phyloP scores from a whole-genome alignment of 768 basidiomycete genomes.

The Tylopilus cervinicoccineus region DNA sequence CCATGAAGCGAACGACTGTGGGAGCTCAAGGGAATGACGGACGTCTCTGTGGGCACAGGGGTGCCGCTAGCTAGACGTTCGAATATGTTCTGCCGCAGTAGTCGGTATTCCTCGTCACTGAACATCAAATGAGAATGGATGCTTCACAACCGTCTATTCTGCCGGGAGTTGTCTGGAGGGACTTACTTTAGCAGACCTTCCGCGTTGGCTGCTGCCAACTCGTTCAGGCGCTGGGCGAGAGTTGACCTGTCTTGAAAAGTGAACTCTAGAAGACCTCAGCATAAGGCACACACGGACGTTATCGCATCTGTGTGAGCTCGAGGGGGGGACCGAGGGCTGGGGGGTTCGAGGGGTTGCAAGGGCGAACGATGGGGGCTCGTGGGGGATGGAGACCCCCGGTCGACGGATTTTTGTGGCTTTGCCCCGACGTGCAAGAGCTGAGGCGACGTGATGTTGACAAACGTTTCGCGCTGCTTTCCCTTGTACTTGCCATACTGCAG shows the following conservation, averaged over 20 bases:
- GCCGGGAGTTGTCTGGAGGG: background rate
- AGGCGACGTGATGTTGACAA: constrained; percentile 30
- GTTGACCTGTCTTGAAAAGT: constrained; percentile 47
- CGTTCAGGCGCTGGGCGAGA: constrained; percentile 76
- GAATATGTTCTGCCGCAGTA: constrained; percentile 80
- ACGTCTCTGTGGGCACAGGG: constrained; percentile 55
- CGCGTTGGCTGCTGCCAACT: constrained; percentile 74
- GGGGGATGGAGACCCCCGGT: constrained; percentile 15
- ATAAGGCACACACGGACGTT: constrained; percentile 43
- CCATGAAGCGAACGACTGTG: constrained; percentile 26
- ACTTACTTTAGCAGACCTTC: constrained; percentile 75
- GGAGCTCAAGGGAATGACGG: constrained; percentile 55
- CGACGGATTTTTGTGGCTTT: constrained; percentile 19
- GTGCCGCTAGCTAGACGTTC: constrained; percentile 66
- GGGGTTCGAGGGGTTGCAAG: constrained; percentile 21
- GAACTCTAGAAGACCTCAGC: constrained; percentile 7
- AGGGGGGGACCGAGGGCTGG: constrained; percentile 20
- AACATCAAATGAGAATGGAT: constrained; percentile 3
- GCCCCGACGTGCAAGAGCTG: constrained; percentile 25
- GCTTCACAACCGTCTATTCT: background rate
- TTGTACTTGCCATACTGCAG: constrained; percentile 53
- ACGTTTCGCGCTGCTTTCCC: constrained; percentile 51
- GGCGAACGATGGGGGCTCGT: constrained; percentile 16
- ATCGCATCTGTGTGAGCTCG: constrained; percentile 43
- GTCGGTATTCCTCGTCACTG: constrained; percentile 83